Evolutionary conservation across 441 rosid species (phyloP).

Genomic region (Arabidopsis lyrata): DNA sequence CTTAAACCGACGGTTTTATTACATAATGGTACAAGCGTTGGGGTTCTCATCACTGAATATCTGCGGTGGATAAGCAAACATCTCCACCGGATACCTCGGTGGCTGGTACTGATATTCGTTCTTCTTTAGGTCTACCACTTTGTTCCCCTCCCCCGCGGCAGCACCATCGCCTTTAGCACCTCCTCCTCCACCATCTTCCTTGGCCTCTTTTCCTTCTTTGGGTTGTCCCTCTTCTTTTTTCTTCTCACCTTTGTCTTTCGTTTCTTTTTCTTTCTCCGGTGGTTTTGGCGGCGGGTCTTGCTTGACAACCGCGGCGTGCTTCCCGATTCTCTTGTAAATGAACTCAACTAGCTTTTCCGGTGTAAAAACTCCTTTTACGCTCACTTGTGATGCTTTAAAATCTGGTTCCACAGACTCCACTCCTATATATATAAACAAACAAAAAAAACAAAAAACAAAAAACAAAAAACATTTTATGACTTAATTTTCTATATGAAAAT

Average conservation of each 20-base stretch:
- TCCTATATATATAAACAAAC: slow-evolving; percentile 41
- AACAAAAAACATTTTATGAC: not conserved
- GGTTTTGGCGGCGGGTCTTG: slow-evolving; percentile 57
- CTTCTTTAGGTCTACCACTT: slow-evolving; percentile 41
- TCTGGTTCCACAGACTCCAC: slow-evolving; percentile 92
- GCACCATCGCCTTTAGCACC: slow-evolving; percentile 41
- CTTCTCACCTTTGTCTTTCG: slow-evolving; percentile 53
- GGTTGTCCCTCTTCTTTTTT: slow-evolving; percentile 45
- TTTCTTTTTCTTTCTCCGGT: slow-evolving; percentile 50
- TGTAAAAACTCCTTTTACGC: slow-evolving; percentile 79
- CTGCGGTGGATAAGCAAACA: slow-evolving; percentile 75
- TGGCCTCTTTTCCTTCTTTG: slow-evolving; percentile 47
- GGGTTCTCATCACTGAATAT: slow-evolving; percentile 95
- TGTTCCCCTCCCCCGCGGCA: slow-evolving; percentile 54
- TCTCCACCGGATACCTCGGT: slow-evolving; percentile 56
- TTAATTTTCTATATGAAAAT: not conserved
- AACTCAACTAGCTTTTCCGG: slow-evolving; percentile 69
- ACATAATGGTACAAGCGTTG: slow-evolving; percentile 89
- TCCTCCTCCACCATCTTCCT: slow-evolving; percentile 26
- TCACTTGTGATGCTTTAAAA: slow-evolving; percentile 80
- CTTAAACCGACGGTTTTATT: slow-evolving; percentile 41
- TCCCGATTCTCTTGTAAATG: slow-evolving; percentile 76
- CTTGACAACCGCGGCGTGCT: slow-evolving; percentile 73
- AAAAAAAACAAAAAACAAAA: too few relatives aligned
- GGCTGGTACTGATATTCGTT: slow-evolving; percentile 62